These are phyloP conservation scores for Lactarius hengduanensis DNA, from an alignment of 768 basidiomycete genomes.

Conservation along the genomic window DNA sequence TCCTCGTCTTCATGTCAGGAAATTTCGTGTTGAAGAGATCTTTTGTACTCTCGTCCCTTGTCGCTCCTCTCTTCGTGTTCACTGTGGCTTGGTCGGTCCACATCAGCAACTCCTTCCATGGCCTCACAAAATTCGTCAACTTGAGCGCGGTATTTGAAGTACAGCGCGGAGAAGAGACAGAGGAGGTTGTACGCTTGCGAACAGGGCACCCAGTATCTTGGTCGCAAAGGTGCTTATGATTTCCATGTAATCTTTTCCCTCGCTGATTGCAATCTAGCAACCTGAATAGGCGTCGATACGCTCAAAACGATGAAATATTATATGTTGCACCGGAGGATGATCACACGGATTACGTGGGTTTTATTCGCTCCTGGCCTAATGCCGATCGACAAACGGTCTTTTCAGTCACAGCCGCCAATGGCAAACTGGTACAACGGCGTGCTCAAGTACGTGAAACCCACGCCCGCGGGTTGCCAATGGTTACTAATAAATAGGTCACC, in stretches of 20 bases:
- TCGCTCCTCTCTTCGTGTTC: constrained; percentile 72
- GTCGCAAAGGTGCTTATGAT: constrained; percentile 70
- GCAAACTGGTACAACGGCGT: constrained; percentile 93
- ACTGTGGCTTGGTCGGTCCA: constrained; percentile 84
- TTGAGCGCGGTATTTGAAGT: constrained; percentile 87
- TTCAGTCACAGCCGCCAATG: constrained; percentile 93
- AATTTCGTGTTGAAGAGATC: constrained; percentile 76
- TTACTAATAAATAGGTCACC: constrained; percentile 4
- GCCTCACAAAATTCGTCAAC: constrained; percentile 79
- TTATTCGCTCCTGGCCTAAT: not conserved
- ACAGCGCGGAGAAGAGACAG: constrained; percentile 82
- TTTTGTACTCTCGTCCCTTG: constrained; percentile 56
- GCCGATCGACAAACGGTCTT: constrained; percentile 18
- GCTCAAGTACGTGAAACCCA: constrained; percentile 59
- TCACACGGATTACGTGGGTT: constrained; percentile 78
- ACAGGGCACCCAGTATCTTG: constrained; percentile 85
- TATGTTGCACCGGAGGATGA: constrained; percentile 96
- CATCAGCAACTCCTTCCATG: constrained; percentile 61
- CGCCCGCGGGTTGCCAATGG: not conserved
- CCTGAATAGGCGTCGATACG: constrained; percentile 83
- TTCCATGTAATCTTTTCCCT: not conserved
- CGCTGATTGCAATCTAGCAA: constrained; percentile 48
- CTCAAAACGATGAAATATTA: constrained; percentile 88
- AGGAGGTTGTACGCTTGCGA: constrained; percentile 69
- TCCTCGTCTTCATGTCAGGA: constrained; percentile 95